A percentile compares a stretch with the other conserved stretches of the same genome.
Conservation (phyloP, 371 early-diverging fungal species). For the Mucor piriformis region DNA sequence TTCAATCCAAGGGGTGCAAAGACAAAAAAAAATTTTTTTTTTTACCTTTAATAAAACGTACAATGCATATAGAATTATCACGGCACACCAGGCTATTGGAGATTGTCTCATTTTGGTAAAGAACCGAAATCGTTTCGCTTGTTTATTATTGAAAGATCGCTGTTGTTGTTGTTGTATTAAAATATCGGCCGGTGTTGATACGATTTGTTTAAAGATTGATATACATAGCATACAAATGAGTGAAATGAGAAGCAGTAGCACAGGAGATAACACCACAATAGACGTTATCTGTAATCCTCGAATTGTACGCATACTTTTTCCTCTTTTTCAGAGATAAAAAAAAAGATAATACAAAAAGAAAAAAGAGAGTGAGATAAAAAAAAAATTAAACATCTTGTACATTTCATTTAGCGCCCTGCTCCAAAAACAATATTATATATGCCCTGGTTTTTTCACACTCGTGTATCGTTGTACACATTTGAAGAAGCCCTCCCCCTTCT, state of each 20-base stretch:
- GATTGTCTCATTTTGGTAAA: constrained; percentile 19
- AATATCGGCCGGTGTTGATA: neutral
- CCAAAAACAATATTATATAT: neutral
- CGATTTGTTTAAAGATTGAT: constrained; percentile 14
- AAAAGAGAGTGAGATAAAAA: neutral
- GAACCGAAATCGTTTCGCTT: constrained; percentile 8
- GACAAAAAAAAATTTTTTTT: neutral
- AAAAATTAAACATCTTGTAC: neutral
- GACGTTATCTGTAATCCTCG: constrained; percentile 31
- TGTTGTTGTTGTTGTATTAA: constrained; percentile 4
- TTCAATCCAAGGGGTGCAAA: constrained; percentile 2
- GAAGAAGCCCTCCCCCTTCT: neutral
- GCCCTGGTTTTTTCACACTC: neutral
- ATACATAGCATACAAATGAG: constrained; percentile 18
- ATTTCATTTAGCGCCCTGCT: constrained; percentile 2
- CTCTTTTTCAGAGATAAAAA: neutral
- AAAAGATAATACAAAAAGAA: neutral
- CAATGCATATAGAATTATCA: constrained; percentile 13
- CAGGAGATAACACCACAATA: constrained; percentile 25
- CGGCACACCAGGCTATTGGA: constrained; percentile 1
- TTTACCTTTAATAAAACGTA: constrained; percentile 25
- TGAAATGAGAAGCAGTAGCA: constrained; percentile 22
- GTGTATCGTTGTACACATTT: neutral
- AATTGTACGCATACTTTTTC: constrained; percentile 18
- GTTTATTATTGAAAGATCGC: neutral